Percentiles rank a stretch among this genome's conserved stretches.
Evolutionary conservation across 129 eudicot genomes (phyloP).

Genomic region (Escallonia rubra): DNA sequence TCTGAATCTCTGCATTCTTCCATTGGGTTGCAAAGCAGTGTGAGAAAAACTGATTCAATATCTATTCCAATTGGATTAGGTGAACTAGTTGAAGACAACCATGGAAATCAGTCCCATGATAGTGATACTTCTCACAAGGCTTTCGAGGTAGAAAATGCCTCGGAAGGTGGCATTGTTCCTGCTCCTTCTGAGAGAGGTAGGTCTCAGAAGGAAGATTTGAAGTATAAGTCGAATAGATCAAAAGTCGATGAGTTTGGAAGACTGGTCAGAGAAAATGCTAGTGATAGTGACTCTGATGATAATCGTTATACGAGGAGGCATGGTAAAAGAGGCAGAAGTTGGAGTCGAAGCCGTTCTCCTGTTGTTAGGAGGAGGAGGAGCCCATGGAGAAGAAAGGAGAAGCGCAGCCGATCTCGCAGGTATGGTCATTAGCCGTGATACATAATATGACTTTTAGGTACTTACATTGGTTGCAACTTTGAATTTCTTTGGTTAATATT

Average conservation of each 20-base stretch:
- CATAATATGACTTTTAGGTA: not conserved
- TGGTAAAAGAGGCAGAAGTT: conserved; percentile 57
- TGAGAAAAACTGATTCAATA: conserved; percentile 10
- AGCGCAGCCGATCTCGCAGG: conserved; percentile 83
- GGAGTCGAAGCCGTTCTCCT: conserved; percentile 72
- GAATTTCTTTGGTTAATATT: not conserved
- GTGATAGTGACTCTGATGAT: conserved; percentile 74
- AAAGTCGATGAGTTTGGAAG: conserved; percentile 93
- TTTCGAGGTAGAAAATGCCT: conserved; percentile 11
- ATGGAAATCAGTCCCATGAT: conserved; percentile 5
- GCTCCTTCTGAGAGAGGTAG: conserved; percentile 14
- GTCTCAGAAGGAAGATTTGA: conserved; percentile 23
- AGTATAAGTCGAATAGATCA: conserved; percentile 11
- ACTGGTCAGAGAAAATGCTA: conserved; percentile 57
- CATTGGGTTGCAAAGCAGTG: conserved; percentile 12
- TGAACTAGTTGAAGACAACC: conserved; percentile 15
- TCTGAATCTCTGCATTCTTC: conserved; percentile 23
- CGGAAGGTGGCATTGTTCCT: conserved; percentile 12
- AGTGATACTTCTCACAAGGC: conserved; percentile 10
- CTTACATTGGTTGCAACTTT: not conserved
- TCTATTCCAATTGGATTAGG: conserved; percentile 13
- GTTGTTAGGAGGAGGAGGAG: conserved; percentile 50
- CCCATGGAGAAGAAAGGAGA: conserved; percentile 56
- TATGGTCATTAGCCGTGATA: conserved; percentile 11
- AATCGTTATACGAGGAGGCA: conserved; percentile 39